These are phyloP conservation scores for Salvia rosmarinus DNA, from an alignment of 257 asterid species.

Conservation along the genomic window DNA sequence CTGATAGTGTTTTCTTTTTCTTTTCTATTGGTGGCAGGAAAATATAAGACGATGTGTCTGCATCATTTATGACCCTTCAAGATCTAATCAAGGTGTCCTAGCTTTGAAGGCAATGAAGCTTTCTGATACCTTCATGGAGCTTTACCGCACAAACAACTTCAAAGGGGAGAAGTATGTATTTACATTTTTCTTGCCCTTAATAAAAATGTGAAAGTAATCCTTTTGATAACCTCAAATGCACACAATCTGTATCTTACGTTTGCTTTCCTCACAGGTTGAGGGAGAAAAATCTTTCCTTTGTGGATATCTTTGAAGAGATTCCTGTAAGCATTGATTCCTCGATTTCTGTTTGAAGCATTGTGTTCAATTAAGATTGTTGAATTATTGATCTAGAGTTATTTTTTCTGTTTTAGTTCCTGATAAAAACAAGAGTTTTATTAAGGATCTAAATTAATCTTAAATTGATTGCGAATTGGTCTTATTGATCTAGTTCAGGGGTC, in stretches of 20 bases:
- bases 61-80: conserved; percentile 95
- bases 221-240: conserved; percentile 4
- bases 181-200: conserved; percentile 10
- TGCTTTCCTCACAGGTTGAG: conserved; percentile 67
- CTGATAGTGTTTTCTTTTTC: neutral
- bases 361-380: neutral
- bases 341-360: conserved; percentile 20
- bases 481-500: neutral
- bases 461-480: neutral
- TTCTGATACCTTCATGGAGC: conserved; percentile 98
- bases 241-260: neutral
- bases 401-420: neutral
- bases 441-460: neutral
- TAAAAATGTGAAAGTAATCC: neutral
- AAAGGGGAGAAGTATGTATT: conserved; percentile 88
- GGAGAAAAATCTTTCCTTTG: conserved; percentile 97
- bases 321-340: conserved; percentile 59
- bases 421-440: neutral
- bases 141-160: conserved; percentile 76
- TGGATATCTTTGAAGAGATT: conserved; percentile 96
- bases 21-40: conserved; percentile 60
- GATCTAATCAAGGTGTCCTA: conserved; percentile 93
- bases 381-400: neutral
- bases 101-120: conserved; percentile 97
- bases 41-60: conserved; percentile 93